A percentile compares a stretch with the other conserved stretches of the same genome.
phyloP scores from a whole-genome alignment of 2,329 filamentous ascomycete genomes.

The Fusarium nematophilum region DNA sequence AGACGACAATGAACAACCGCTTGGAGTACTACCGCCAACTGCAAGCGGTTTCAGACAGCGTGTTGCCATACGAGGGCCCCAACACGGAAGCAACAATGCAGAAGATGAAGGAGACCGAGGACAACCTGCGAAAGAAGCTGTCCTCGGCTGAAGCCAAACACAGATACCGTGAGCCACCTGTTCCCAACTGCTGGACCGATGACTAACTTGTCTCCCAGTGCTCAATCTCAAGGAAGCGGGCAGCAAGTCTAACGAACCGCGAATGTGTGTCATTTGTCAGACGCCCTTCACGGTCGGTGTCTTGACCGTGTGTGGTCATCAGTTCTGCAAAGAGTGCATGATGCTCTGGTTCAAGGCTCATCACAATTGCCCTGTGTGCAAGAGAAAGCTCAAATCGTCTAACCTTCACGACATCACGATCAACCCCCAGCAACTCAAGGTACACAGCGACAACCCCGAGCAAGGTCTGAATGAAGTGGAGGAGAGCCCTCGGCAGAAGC shows the following conservation, averaged over 20 bases:
- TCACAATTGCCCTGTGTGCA: conserved; percentile 86
- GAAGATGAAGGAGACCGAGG: conserved; percentile 46
- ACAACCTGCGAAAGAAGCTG: conserved; percentile 67
- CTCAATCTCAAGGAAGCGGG: conserved; percentile 67
- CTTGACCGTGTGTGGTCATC: conserved; percentile 88
- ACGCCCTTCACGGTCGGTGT: conserved; percentile 80
- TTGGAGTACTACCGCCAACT: conserved; percentile 92
- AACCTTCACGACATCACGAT: conserved; percentile 89
- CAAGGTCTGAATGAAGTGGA: conserved; percentile 15
- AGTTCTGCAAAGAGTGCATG: conserved; percentile 92
- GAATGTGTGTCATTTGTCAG: conserved; percentile 89
- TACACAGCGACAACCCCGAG: conserved; percentile 58
- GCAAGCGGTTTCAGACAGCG: conserved; percentile 89
- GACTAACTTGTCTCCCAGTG: conserved; percentile 51
- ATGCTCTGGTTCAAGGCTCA: conserved; percentile 79
- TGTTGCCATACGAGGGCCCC: conserved; percentile 77
- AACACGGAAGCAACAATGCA: conserved; percentile 62
- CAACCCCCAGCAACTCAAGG: conserved; percentile 78
- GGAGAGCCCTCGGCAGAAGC: conserved; percentile 27
- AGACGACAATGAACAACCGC: conserved; percentile 82
- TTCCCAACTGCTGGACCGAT: background rate
- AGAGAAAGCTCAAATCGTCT: conserved; percentile 69
- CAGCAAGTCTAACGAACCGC: conserved; percentile 70
- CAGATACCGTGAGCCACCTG: conserved; percentile 69
- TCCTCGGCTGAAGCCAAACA: conserved; percentile 76